Evolutionary conservation across 176 grass and related monocot species (phyloP), one percentile per base, ranked within the genome.

Genomic region (Triticum monococcum): DNA sequence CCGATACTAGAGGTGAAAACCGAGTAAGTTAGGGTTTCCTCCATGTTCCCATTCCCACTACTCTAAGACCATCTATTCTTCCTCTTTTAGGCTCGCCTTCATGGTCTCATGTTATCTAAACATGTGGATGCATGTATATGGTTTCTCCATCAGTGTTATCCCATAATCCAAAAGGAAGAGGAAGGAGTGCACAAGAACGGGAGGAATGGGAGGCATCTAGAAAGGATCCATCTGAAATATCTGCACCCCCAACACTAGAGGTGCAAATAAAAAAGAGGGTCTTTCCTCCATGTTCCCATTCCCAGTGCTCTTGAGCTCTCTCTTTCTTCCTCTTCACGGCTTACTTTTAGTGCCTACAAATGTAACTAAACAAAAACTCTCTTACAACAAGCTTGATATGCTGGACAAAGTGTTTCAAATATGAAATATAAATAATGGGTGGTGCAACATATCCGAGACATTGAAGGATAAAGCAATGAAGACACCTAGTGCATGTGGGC

Each of bases 251-350:
- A 11, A 66, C 22, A 23, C 25, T 40, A 37, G 10, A 68, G 24
- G 35, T 45, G 33, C 25, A 80, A 85, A 77, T 20, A 48, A 81
- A 68, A 12, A 45, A 14, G 62, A 5, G 12, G 9, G 73, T 54
- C 7, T 28, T 84, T 86, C 83, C 73, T 86, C 83, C 88, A 90
- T 83, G 84, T 86, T 86, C 78, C 78, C 79, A 86, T 64, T 86
- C 84, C 84, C 23, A 86, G 22, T 64, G 84, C 79, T 78, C 83
- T 90, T 78, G 70, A 64, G 40, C 37, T 0, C 46, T 89, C 88
- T 82, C n/a, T 81, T 66, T 84, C 67, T 81, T 90, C 79, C 84
- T 40, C 64, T 90, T 86, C 30, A 64, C 7, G 25, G n/a, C 84
- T 78, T 56, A 77, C 88, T 62, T 28, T 56, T 30, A 79, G n/a